These are phyloP conservation scores for Hymenoscyphus linearis DNA, from an alignment of 2,329 filamentous ascomycete species.

Conservation along the genomic window DNA sequence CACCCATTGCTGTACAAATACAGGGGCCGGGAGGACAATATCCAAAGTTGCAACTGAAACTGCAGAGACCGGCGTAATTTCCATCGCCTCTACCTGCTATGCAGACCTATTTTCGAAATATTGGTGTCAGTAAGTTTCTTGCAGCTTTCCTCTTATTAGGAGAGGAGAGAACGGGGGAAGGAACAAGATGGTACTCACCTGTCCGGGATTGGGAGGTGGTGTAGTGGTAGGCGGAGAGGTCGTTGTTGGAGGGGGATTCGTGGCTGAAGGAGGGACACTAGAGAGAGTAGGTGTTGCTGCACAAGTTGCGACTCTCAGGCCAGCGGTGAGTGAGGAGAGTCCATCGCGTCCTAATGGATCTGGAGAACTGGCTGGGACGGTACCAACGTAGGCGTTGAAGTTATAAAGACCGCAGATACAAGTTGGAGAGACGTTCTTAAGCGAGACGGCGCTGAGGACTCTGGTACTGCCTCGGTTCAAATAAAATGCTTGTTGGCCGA, in stretches of 20 bases:
- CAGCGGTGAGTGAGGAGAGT: conserved; percentile 27
- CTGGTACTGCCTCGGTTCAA: conserved; percentile 12
- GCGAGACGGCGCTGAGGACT: conserved; percentile 16
- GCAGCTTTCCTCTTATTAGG: too few species aligned
- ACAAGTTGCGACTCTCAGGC: conserved; percentile 30
- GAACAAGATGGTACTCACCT: neutral
- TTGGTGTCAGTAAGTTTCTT: too few species aligned
- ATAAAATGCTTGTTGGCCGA: conserved; percentile 21
- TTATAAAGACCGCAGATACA: conserved; percentile 25
- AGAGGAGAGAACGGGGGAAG: too few species aligned
- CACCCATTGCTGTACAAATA: neutral
- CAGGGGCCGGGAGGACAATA: neutral
- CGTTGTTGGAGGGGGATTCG: neutral
- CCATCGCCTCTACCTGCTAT: neutral
- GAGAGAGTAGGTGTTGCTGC: conserved; percentile 31
- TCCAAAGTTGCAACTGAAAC: neutral
- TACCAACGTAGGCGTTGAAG: conserved; percentile 25
- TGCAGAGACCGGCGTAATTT: neutral
- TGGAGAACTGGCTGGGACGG: conserved; percentile 12
- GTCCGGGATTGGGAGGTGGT: neutral
- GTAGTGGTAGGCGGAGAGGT: neutral
- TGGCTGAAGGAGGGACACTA: conserved; percentile 9
- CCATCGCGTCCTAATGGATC: conserved; percentile 29
- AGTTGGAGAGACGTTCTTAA: conserved; percentile 16
- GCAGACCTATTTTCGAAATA: too few species aligned